phyloP scores from a whole-genome alignment of 23 red algal species.

The Gracilariopsis chorda region DNA sequence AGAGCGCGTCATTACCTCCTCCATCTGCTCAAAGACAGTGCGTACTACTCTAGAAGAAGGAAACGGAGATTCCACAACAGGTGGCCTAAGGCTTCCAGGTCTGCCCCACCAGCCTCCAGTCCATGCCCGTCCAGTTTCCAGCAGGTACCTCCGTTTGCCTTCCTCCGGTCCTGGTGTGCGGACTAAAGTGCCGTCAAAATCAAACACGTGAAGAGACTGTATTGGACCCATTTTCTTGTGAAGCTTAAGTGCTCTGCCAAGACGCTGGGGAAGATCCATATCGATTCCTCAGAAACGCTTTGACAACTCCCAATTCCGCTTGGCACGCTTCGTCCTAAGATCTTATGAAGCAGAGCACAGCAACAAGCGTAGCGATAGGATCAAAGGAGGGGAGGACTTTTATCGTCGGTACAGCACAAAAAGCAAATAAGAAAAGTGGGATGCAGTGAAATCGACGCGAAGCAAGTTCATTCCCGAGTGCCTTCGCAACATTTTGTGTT shows the following conservation, averaged over 20 bases:
- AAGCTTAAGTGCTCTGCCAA: constrained; percentile 10
- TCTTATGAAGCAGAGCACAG: too few species aligned
- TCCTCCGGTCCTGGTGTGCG: constrained; percentile 57
- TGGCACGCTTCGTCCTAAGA: too few species aligned
- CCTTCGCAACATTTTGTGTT: too few species aligned
- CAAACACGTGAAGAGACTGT: constrained; percentile 52
- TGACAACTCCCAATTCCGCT: too few species aligned
- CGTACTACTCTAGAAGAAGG: constrained; percentile 31
- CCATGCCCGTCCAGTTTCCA: constrained; percentile 38
- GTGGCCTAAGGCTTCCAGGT: constrained; percentile 10
- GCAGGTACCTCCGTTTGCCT: constrained; percentile 26
- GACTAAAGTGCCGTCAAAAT: constrained; percentile 64
- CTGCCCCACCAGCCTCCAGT: constrained; percentile 61
- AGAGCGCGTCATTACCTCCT: constrained; percentile 15
- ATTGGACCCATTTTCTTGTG: constrained; percentile 35
- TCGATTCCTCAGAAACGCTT: not conserved
- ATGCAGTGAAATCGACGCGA: too few species aligned
- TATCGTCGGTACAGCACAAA: too few species aligned
- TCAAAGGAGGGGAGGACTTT: too few species aligned
- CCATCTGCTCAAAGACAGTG: constrained; percentile 39
- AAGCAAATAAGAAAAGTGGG: too few species aligned
- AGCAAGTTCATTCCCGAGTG: too few species aligned
- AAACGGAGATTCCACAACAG: constrained; percentile 45
- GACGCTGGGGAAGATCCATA: constrained; percentile 45
- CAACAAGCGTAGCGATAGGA: too few species aligned